These are phyloP conservation scores for Geranomyces variabilis DNA, from an alignment of 192 early-diverging fungal species.

Conservation along the genomic window DNA sequence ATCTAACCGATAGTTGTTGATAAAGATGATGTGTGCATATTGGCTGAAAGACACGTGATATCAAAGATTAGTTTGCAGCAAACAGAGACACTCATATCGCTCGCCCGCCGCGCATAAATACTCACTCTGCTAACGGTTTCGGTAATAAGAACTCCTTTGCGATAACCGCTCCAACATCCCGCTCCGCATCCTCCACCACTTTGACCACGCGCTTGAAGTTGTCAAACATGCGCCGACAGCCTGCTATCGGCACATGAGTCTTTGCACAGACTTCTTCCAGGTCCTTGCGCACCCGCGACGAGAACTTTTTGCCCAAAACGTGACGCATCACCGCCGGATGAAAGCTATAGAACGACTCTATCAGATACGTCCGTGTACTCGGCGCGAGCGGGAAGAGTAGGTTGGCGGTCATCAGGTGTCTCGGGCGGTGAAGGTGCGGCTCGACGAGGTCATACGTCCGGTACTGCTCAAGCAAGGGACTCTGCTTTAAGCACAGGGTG, in stretches of 20 bases:
- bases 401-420: constrained; percentile 34
- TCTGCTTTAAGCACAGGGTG: not conserved
- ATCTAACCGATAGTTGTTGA: constrained; percentile 55
- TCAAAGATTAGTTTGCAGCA: not conserved
- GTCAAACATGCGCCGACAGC: constrained; percentile 64
- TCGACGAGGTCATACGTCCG: constrained; percentile 55
- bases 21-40: constrained; percentile 58
- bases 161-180: constrained; percentile 52
- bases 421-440: constrained; percentile 47
- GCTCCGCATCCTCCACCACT: constrained; percentile 58
- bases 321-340: constrained; percentile 48
- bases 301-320: constrained; percentile 59
- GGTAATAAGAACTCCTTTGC: constrained; percentile 53
- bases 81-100: not conserved
- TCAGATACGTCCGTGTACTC: constrained; percentile 36
- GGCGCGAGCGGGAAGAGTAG: constrained; percentile 45
- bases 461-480: constrained; percentile 34
- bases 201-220: constrained; percentile 68
- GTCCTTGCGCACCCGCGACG: constrained; percentile 50
- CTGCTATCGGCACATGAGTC: constrained; percentile 40
- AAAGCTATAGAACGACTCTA: constrained; percentile 55
- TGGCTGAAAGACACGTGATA: constrained; percentile 30
- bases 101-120: constrained; percentile 23
- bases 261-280: constrained; percentile 47
- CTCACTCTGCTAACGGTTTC: constrained; percentile 50